Evolutionary conservation across 2,329 filamentous ascomycete genomes (phyloP), one percentile per base, ranked within the genome.

Genomic region (Saccharata proteae): DNA sequence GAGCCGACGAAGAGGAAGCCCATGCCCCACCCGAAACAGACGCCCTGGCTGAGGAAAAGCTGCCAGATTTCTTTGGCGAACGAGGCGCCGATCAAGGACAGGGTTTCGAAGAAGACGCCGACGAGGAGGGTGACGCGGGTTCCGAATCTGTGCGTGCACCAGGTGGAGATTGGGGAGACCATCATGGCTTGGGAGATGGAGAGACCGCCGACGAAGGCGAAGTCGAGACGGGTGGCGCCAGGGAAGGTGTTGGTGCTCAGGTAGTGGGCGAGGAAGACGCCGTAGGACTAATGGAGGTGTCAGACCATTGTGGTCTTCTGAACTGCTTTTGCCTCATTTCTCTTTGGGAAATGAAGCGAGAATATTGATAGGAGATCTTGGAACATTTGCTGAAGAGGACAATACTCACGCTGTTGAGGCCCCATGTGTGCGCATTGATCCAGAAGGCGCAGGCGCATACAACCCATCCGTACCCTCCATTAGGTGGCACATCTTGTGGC

Each of bases 1-100:
- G 65, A 72, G 1, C 71, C 71, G 1, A 80, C 78, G 48, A 85
- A 88, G 7, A 78, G 59, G 35, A 86, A 77, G 0, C 81, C 81
- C 67, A 88, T 77, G 3, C 80, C 81, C 14, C 77, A 52, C n/a
- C 82, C 82, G 39, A 88, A 86, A 32, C 74, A 71, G 3, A 86
- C 47, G 4, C 82, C 82, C 48, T 88, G 82, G 5, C 67, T 71
- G 0, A 88, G 65, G 35, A 85, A 75, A 1, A 90, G 64, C 20
- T 88, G 80, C 77, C 80, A 86, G 35, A 82, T 75, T 34, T 71
- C 47, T 11, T 49, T 59, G 0, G 77, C 69, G 43, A 84, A 85
- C 10, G 74, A 79, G 6, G 81, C 80, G 2, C 71, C 72, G 26
- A 85, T 68, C 38, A 86, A 67, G 14, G 72, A 74, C 6, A 62